phyloP scores from a whole-genome alignment of 2,329 filamentous ascomycete species.

The Xylariaceae sp. region DNA sequence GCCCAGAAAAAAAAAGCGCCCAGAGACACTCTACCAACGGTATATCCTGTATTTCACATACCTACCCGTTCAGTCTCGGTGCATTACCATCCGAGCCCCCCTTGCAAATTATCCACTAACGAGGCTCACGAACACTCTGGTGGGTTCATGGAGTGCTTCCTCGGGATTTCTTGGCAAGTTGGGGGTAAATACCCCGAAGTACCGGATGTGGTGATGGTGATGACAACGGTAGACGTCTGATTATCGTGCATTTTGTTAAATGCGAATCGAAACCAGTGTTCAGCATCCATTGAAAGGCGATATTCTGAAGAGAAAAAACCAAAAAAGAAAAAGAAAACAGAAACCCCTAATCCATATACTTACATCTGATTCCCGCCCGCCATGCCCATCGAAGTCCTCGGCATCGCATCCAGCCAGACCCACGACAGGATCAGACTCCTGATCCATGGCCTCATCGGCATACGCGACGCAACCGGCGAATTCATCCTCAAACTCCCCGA shows the following conservation, averaged over 20 bases:
- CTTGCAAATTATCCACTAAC: conserved; percentile 16
- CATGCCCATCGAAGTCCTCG: conserved; percentile 41
- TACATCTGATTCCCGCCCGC: conserved; percentile 1
- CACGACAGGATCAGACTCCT: conserved; percentile 57
- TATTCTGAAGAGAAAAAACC: too few relatives aligned
- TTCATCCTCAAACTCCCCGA: conserved; percentile 67
- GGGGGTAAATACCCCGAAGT: not conserved
- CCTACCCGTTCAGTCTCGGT: conserved; percentile 3
- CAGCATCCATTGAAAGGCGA: too few relatives aligned
- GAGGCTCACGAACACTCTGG: not conserved
- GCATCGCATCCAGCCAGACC: conserved; percentile 43
- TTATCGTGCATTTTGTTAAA: not conserved
- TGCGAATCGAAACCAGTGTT: not conserved
- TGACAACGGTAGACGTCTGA: not conserved
- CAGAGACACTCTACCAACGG: too few relatives aligned
- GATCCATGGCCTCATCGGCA: conserved; percentile 70
- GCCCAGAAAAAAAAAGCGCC: too few relatives aligned
- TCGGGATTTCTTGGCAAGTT: conserved; percentile 7
- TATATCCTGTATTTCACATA: not conserved
- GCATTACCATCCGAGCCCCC: conserved; percentile 10
- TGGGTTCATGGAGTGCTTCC: not conserved
- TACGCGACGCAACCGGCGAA: conserved; percentile 68
- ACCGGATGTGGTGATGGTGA: not conserved
- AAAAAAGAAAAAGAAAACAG: not conserved
- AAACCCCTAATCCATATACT: not conserved